These are phyloP conservation scores for Fusarium gaditjirri DNA, from an alignment of 2,329 filamentous ascomycete genomes.

Conservation along the genomic window DNA sequence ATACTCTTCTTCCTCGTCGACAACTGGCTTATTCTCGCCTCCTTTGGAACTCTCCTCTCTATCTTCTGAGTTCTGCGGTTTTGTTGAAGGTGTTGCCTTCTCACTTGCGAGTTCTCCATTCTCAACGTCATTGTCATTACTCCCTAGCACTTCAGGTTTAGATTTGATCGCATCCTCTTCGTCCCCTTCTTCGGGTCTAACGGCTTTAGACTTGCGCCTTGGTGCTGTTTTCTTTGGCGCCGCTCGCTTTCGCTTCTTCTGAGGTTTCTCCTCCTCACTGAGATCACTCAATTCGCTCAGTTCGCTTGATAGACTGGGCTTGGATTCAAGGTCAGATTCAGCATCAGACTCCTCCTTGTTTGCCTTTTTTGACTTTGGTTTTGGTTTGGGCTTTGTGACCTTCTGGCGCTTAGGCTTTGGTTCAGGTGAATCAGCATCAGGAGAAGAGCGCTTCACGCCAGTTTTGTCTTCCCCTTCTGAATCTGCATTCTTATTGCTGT, in stretches of 20 bases:
- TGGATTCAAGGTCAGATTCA: conserved; percentile 36
- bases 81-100: background rate
- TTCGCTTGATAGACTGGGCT: conserved; percentile 40
- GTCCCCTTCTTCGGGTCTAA: conserved; percentile 42
- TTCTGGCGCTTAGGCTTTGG: conserved; percentile 56
- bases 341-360: conserved; percentile 34
- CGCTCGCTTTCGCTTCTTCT: conserved; percentile 33
- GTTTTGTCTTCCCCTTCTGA: conserved; percentile 43
- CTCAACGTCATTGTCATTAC: conserved; percentile 4
- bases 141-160: conserved; percentile 16
- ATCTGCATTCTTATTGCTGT: conserved; percentile 39
- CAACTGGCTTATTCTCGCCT: conserved; percentile 33
- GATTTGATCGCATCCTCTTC: conserved; percentile 17
- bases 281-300: conserved; percentile 37
- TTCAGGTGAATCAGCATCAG: conserved; percentile 49
- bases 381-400: conserved; percentile 45
- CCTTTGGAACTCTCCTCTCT: conserved; percentile 21
- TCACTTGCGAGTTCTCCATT: background rate
- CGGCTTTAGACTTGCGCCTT: conserved; percentile 33
- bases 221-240: conserved; percentile 5
- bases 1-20: conserved; percentile 54
- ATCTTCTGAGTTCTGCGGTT: conserved; percentile 6
- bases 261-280: conserved; percentile 42
- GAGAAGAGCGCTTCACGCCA: conserved; percentile 49
- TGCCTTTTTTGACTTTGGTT: conserved; percentile 43